Evolutionary conservation across 2,329 filamentous ascomycete species (phyloP).

Genomic region (Pseudopithomyces chartarum): DNA sequence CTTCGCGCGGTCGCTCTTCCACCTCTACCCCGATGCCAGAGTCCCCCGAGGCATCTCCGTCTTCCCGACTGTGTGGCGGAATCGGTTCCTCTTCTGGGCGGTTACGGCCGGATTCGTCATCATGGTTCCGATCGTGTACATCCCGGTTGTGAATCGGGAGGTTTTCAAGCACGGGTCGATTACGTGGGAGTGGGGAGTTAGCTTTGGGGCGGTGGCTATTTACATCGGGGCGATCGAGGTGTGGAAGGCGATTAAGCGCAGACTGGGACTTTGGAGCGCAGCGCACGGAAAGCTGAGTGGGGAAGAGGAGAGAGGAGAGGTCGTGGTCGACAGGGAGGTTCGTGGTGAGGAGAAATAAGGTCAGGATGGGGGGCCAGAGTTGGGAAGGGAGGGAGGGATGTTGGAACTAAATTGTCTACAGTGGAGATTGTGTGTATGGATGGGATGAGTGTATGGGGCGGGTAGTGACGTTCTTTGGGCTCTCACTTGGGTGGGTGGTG

Average conservation of each 20-base stretch:
- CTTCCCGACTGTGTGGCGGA: constrained; percentile 48
- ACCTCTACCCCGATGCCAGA: constrained; percentile 47
- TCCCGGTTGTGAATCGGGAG: constrained; percentile 51
- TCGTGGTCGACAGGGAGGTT: neutral
- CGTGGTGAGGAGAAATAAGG: neutral
- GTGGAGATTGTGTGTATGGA: neutral
- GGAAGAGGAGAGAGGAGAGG: constrained; percentile 41
- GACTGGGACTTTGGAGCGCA: constrained; percentile 41
- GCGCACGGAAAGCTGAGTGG: constrained; percentile 34
- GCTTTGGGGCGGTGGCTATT: constrained; percentile 46
- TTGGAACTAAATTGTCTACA: constrained; percentile 7
- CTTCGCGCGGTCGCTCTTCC: constrained; percentile 51
- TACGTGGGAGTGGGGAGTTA: constrained; percentile 54
- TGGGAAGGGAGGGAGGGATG: neutral
- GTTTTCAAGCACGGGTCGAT: constrained; percentile 53
- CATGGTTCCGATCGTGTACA: constrained; percentile 53
- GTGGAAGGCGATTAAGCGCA: constrained; percentile 53
- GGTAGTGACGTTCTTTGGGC: neutral
- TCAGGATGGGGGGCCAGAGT: neutral
- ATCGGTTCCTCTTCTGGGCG: constrained; percentile 52
- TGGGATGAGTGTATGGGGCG: neutral
- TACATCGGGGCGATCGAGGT: constrained; percentile 50
- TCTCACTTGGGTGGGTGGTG: constrained; percentile 5
- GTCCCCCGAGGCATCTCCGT: constrained; percentile 37
- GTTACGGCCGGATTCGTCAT: constrained; percentile 48